Base-by-base conservation (phyloP, 805 yeast genomes). In the Yamadazyma paraphyllophila region DNA sequence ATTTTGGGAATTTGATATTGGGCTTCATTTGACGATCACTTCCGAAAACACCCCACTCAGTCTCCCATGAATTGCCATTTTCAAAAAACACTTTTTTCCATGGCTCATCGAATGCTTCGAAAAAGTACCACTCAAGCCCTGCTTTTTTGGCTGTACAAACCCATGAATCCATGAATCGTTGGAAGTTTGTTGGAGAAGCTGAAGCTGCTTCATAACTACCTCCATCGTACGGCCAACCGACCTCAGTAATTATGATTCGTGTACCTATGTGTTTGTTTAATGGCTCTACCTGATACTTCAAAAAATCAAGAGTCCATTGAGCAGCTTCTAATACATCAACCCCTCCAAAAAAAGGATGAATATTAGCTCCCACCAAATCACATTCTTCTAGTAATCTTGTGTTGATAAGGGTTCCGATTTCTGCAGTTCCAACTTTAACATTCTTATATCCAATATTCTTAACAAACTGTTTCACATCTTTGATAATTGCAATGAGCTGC, bases 201-300 rank as follows among this genome's bases (percentile, higher is more conserved):
- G 59, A 56, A 0, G 89, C 71, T 1, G 62, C 58, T 35, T 65
- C 57, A 45, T 67, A 72, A 1, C 32, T 46, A 0, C 88, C 88
- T 2, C 89, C 90, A 1, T 62, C 67, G 36, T 72, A 78, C 0
- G 90, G 91, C 91, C 90, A 84, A 0, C 89, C 90, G 15, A 83
- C 76, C 51, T 84, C 89, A 0, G 86, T 70, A 1, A 84, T 69
- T 3, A 75, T 65, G 5, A 81, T 53, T 26, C 57, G 24, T 60
- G 1, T 69, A 58, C 9, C 60, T 52, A 3, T 57, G 49, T 17
- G 57, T 49, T 55, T 45, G 42, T 62, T 64, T 11, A 54, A 38
- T 1, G 81, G 80, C 24, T 66, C 61, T 14, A 80, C 55, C 44
- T 74, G 77, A 24, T 67, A 60, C 39, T 71, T 56, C 29, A 78